A percentile compares a stretch with the other conserved stretches of the same genome.
Conservation (phyloP, 2,329 filamentous ascomycete genomes). For the Colletotrichum abscissum region DNA sequence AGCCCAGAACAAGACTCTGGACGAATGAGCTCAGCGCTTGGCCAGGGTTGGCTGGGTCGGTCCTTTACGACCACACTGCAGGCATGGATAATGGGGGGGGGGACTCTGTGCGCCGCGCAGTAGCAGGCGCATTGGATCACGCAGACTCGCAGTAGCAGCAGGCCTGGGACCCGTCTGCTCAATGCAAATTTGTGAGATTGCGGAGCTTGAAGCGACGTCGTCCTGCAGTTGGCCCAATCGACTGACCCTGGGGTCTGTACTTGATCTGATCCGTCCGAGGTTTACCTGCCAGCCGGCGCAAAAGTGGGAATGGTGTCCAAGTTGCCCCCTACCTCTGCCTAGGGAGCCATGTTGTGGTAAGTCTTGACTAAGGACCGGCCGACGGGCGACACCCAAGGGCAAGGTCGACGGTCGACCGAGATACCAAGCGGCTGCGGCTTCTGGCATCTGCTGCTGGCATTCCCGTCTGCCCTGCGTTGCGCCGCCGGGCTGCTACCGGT, state of each 20-base stretch:
- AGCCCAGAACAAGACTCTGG: conserved; percentile 23
- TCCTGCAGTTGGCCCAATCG: conserved; percentile 26
- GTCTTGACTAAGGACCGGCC: conserved; percentile 9
- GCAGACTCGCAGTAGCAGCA: conserved; percentile 3
- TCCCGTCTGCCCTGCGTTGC: neutral
- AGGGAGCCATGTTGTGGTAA: conserved; percentile 21
- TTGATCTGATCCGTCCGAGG: conserved; percentile 25
- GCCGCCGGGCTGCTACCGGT: neutral
- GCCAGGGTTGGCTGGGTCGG: conserved; percentile 22
- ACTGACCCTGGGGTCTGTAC: conserved; percentile 3
- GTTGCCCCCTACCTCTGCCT: conserved; percentile 26
- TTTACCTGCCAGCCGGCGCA: conserved; percentile 25
- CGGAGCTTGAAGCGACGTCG: conserved; percentile 29
- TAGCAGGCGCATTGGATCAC: conserved; percentile 7
- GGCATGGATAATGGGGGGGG: neutral
- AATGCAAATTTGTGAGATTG: conserved; percentile 30
- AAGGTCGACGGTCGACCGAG: neutral
- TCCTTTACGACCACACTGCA: conserved; percentile 16
- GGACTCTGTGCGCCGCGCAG: conserved; percentile 5
- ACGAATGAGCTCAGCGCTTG: conserved; percentile 27
- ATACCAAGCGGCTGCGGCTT: neutral
- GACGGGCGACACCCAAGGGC: neutral
- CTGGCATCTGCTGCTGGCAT: neutral
- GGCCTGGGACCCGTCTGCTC: conserved; percentile 5
- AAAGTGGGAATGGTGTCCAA: conserved; percentile 27